A percentile compares a stretch with the other conserved stretches of the same genome.
Conservation (phyloP, 2,329 filamentous ascomycete genomes). For the Epicoccum sorghinum region DNA sequence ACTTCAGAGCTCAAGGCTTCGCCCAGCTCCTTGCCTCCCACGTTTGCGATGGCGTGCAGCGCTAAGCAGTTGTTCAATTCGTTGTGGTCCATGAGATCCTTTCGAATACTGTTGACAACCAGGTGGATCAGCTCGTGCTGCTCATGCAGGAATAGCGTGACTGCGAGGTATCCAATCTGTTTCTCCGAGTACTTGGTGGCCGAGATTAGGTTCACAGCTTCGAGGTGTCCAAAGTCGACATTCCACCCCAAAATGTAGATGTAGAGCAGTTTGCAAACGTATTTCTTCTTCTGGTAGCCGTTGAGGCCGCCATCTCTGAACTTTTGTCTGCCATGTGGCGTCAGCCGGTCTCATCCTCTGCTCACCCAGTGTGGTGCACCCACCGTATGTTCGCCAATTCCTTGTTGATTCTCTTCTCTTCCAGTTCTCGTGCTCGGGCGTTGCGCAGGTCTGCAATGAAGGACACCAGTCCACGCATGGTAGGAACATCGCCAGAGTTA, state of each 20-base stretch:
- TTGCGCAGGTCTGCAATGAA: slow-evolving; percentile 98
- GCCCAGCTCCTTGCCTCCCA: slow-evolving; percentile 95
- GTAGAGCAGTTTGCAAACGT: slow-evolving; percentile 99
- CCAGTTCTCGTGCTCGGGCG: slow-evolving; percentile 89
- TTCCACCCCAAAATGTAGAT: slow-evolving; percentile 99
- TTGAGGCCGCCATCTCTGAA: slow-evolving; percentile 95
- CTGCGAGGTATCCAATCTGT: slow-evolving; percentile 97
- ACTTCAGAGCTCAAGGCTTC: slow-evolving; percentile 92
- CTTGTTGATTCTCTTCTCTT: slow-evolving; percentile 99
- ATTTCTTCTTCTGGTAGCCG: slow-evolving; percentile 99
- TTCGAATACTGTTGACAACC: slow-evolving; percentile 97
- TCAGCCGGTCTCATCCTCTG: slow-evolving; percentile 27
- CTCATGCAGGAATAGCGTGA: slow-evolving; percentile 96
- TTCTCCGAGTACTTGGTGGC: slow-evolving; percentile 98
- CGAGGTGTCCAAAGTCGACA: slow-evolving; percentile 97
- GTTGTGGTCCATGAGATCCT: slow-evolving; percentile 92
- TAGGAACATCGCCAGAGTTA: slow-evolving; percentile 47
- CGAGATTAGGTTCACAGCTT: slow-evolving; percentile 97
- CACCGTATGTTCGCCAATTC: slow-evolving; percentile 95
- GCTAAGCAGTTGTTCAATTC: slow-evolving; percentile 97
- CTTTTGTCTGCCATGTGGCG: slow-evolving; percentile 69
- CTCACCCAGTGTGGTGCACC: slow-evolving; percentile 37
- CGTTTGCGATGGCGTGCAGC: slow-evolving; percentile 96
- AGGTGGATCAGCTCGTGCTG: slow-evolving; percentile 94
- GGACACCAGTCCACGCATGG: slow-evolving; percentile 75